Evolutionary conservation across 1,139 yeast genomes (phyloP).

Genomic region (Lodderomyces beijingensis): DNA sequence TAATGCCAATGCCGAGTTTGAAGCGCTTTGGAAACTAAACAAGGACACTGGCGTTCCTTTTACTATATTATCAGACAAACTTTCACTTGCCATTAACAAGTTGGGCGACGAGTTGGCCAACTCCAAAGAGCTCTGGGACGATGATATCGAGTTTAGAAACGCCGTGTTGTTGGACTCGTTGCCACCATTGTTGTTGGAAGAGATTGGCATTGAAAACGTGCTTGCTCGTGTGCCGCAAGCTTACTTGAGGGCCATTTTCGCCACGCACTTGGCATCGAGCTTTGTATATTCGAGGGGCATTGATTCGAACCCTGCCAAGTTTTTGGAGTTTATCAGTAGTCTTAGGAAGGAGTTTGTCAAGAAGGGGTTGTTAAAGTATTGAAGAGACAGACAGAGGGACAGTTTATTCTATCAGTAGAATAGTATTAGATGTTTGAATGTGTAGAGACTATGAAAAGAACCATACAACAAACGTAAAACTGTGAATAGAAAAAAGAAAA

Average conservation of each 20-base stretch:
- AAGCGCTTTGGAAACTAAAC: conserved; percentile 79
- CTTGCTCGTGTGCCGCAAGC: conserved; percentile 80
- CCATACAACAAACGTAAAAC: too few species aligned
- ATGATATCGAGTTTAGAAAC: conserved; percentile 73
- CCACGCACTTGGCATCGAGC: conserved; percentile 83
- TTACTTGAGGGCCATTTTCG: conserved; percentile 84
- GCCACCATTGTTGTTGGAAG: conserved; percentile 67
- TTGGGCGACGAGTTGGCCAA: conserved; percentile 84
- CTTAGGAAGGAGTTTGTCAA: conserved; percentile 37
- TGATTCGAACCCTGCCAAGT: conserved; percentile 76
- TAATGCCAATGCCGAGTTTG: conserved; percentile 84
- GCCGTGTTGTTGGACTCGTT: conserved; percentile 73
- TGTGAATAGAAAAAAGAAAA: too few species aligned
- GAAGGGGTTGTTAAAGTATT: conserved; percentile 24
- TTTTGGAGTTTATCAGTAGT: conserved; percentile 65
- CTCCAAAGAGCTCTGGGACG: conserved; percentile 81
- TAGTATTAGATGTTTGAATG: too few species aligned
- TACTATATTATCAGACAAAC: conserved; percentile 77
- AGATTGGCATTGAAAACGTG: conserved; percentile 72
- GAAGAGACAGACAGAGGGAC: too few species aligned
- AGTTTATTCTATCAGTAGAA: too few species aligned
- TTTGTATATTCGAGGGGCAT: conserved; percentile 87
- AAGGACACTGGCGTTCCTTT: conserved; percentile 64
- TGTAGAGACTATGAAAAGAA: too few species aligned
- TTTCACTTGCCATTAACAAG: conserved; percentile 83